Conservation (phyloP, 169 alveolate species). For the Plasmodium relictum region DNA sequence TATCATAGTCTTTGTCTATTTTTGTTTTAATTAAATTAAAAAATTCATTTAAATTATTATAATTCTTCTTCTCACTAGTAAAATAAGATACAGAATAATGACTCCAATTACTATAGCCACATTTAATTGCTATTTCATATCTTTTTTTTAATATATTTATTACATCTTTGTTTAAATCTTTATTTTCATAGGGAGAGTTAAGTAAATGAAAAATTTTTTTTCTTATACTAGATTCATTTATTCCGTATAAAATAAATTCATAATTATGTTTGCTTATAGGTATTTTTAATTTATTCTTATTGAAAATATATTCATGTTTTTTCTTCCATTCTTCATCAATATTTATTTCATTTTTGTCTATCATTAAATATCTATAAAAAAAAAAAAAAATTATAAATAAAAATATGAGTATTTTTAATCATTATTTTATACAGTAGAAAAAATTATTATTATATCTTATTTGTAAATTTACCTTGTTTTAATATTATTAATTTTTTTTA, state of each 20-base stretch:
- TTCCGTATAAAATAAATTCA: constrained; percentile 33
- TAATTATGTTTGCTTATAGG: constrained; percentile 73
- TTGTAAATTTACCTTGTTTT: constrained; percentile 21
- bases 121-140: constrained; percentile 46
- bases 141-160: constrained; percentile 72
- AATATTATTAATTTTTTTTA: constrained; percentile 33
- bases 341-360: constrained; percentile 48
- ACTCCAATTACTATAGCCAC: constrained; percentile 56
- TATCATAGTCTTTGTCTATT: constrained; percentile 28
- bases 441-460: too few species aligned
- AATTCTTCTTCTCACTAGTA: constrained; percentile 61
- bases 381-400: background rate
- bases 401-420: too few species aligned
- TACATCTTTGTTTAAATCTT: constrained; percentile 32
- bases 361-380: constrained; percentile 18
- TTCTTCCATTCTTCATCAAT: constrained; percentile 61
- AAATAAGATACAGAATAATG: constrained; percentile 51
- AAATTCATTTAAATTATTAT: constrained; percentile 25
- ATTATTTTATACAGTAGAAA: too few species aligned
- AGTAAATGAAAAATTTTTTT: constrained; percentile 36
- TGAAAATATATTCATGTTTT: constrained; percentile 35
- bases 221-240: constrained; percentile 23
- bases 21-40: constrained; percentile 18
- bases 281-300: constrained; percentile 43
- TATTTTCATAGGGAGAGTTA: constrained; percentile 41